phyloP scores from a whole-genome alignment of 805 yeast species.

The Maudiozyma bulderi region DNA sequence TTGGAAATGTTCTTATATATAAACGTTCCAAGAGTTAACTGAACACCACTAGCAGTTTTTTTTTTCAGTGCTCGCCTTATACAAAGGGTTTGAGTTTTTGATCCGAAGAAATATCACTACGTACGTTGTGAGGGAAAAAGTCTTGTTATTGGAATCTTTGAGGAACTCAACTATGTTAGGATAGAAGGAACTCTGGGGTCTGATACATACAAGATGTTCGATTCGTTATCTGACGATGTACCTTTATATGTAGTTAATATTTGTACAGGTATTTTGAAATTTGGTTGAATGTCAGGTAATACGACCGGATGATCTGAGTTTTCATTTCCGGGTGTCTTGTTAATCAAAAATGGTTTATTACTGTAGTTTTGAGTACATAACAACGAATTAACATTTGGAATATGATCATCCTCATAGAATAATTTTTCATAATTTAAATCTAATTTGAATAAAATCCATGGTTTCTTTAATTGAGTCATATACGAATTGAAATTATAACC shows the following conservation, averaged over 20 bases:
- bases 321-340: not conserved
- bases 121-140: too few relatives aligned
- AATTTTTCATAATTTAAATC: not conserved
- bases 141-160: too few relatives aligned
- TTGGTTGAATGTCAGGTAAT: not conserved
- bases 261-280: not conserved
- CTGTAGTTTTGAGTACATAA: not conserved
- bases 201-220: not conserved
- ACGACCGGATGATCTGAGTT: not conserved
- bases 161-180: not conserved
- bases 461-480: not conserved
- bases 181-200: not conserved
- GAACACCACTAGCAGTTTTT: too few relatives aligned
- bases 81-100: too few relatives aligned
- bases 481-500: conserved; percentile 15
- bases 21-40: too few relatives aligned
- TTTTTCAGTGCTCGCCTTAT: too few relatives aligned
- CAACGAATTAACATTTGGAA: not conserved
- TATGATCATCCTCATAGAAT: not conserved
- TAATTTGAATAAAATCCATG: conserved; percentile 15
- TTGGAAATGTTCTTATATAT: too few relatives aligned
- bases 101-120: too few relatives aligned
- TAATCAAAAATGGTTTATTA: not conserved
- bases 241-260: not conserved
- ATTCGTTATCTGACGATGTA: not conserved